Evolutionary conservation across 1,139 yeast species (phyloP), one percentile per base, ranked within the genome.

Genomic region (Magnusiomyces fungicola): DNA sequence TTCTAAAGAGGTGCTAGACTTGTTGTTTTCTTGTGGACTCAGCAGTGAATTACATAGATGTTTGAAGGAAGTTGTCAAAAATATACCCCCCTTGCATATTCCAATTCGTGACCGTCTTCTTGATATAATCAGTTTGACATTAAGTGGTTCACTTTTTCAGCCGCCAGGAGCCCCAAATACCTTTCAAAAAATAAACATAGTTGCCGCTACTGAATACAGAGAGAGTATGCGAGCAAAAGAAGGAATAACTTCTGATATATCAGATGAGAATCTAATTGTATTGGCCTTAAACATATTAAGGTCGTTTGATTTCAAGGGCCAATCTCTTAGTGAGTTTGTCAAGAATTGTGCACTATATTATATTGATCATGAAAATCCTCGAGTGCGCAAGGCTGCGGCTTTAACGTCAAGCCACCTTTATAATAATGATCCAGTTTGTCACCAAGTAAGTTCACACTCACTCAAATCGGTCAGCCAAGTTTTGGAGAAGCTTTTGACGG

Each of bases 401-500:
- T 68, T 87, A 22, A 86, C 96, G 0, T 83, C 96, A 0, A 81
- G 95, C 58, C 76, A 78, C 41, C 74, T 94, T n/a, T 88, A 84
- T 61, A 73, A 80, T 29, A 76, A 80, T 48, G 97, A 90, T 59
- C 87, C 95, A 0, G 84, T 92, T 23, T 83, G 95, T 56, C 79
- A 78, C 56, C 96, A 89, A 64, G 80, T 89, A 1, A 87, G 96
- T 58, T 81, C 86, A 2, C 80, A 87, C 65, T 86, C 97, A 0
- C 72, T 92, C 52, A 79, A 78, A 55, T 87, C 96, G 0, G 96
- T 92, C 1, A 81, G 88, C 48, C 89, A 86, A 55, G 95, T 92
- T 0, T 70, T 94, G 46, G 89, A 84, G 50, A 86, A 84, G 61
- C 70, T 94, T 29, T 68, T 94, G 44, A 79, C 95, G 0, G 76